Evolutionary conservation across 345 rosid genomes (phyloP).

Genomic region (Gossypium arboreum): DNA sequence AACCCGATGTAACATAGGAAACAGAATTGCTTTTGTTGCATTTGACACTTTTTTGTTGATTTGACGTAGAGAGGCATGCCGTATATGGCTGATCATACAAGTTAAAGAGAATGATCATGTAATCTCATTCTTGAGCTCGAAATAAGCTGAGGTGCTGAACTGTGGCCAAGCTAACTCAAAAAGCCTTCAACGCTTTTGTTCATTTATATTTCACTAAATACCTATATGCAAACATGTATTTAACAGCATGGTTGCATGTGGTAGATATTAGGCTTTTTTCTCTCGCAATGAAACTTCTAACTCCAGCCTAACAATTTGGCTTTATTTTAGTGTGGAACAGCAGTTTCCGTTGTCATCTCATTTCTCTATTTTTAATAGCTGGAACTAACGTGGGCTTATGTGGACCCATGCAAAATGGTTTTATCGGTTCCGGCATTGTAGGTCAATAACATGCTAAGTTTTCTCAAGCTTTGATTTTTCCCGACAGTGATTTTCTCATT

Average conservation of each 20-base stretch:
- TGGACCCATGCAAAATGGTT: not conserved
- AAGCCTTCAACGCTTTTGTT: not conserved
- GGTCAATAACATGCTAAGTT: conserved; percentile 1
- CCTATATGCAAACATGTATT: not conserved
- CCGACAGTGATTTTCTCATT: not conserved
- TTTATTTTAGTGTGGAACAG: not conserved
- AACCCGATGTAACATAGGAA: not conserved
- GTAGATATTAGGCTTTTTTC: not conserved
- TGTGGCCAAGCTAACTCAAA: not conserved
- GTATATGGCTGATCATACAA: not conserved
- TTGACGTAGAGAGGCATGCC: not conserved
- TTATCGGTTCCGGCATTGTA: not conserved
- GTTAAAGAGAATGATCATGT: not conserved
- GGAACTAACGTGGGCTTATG: not conserved
- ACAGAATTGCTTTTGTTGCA: not conserved
- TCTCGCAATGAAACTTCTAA: not conserved
- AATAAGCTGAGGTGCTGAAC: not conserved
- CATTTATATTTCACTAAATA: not conserved
- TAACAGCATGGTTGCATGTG: not conserved
- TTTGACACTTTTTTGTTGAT: not conserved
- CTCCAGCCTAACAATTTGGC: not conserved
- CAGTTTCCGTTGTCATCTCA: not conserved
- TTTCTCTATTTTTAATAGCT: not conserved
- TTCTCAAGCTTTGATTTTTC: not conserved
- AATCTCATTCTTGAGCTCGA: not conserved